Evolutionary conservation across 2,329 filamentous ascomycete species (phyloP), one percentile per base, ranked within the genome.

Genomic region (Ophiosphaerella narmari): DNA sequence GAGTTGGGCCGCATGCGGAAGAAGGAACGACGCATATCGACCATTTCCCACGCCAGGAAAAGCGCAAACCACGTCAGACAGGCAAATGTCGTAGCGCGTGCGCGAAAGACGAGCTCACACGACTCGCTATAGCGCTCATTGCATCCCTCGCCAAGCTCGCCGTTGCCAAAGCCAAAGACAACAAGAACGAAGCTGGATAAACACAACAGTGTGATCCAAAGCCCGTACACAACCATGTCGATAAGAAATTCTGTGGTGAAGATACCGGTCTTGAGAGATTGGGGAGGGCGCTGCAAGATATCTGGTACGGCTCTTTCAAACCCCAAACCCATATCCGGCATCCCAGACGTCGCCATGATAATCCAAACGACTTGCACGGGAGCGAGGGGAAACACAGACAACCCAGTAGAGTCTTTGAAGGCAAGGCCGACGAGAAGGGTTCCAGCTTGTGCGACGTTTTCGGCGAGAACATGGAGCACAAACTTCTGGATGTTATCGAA

Each of bases 401-500:
- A 81, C 7, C 83, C 81, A 8, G 79, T 77, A 2, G 74, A 59
- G 66, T 96, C 91, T 64, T 91, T 88, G 77, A 96, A 95, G 0
- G 81, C 88, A 4, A 96, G 83, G 45, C 91, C 91, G 34, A 91
- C 86, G 23, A 96, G 84, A 13, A 96, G 79, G 1, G 90, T 86
- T 54, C 89, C 86, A 7, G 92, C 91, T 68, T 95, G 88, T 31
- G 89, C 90, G 37, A 95, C 87, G 68, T 96, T 95, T 70, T 90
- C 86, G 1, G 86, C 85, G 31, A 95, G 80, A 33, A 94, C 75
- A 53, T 72, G 90, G 36, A 94, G 80, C 38, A 94, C 86, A 65
- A 94, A 94, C 64, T 93, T 93, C 66, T 94, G 89, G 57, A 94
- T 91, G 66, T 94, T 94, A 73, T 93, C 89, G 68, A 92, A 93